Conservation (phyloP, 192 early-diverging fungal species). For the Podila epigama region DNA sequence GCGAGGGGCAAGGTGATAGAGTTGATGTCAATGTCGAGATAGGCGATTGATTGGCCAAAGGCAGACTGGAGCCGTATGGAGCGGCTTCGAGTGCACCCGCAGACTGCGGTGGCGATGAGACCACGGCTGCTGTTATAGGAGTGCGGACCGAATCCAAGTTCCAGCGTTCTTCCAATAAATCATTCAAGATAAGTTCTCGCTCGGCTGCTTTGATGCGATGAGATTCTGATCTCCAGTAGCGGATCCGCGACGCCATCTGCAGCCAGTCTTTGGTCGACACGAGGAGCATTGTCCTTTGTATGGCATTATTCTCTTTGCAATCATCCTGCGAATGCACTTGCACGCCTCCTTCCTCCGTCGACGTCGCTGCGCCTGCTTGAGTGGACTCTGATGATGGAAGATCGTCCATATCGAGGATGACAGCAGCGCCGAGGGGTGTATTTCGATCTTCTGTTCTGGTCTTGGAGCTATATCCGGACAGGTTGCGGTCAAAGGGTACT, state of each 20-base stretch:
- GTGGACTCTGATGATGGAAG: not conserved
- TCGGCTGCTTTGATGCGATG: constrained; percentile 27
- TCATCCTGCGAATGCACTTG: not conserved
- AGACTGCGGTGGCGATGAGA: constrained; percentile 14
- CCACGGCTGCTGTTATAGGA: not conserved
- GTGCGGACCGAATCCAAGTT: not conserved
- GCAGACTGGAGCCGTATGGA: not conserved
- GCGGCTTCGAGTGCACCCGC: constrained; percentile 12
- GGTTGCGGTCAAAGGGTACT: constrained; percentile 36
- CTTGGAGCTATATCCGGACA: constrained; percentile 36
- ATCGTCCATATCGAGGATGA: constrained; percentile 34
- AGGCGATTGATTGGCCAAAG: not conserved
- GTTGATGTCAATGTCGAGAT: not conserved
- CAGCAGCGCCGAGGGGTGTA: constrained; percentile 9
- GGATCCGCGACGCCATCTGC: constrained; percentile 21
- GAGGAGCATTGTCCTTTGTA: constrained; percentile 42
- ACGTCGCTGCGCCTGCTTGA: not conserved
- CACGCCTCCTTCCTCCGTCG: not conserved
- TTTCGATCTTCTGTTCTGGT: constrained; percentile 15
- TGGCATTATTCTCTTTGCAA: constrained; percentile 5
- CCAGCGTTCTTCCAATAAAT: constrained; percentile 27
- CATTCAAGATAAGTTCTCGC: constrained; percentile 20
- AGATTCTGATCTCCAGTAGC: constrained; percentile 41
- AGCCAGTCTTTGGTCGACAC: constrained; percentile 30
- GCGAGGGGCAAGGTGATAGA: not conserved